Evolutionary conservation across 2,329 filamentous ascomycete species (phyloP).

Genomic region (Trichophyton benhamiae): DNA sequence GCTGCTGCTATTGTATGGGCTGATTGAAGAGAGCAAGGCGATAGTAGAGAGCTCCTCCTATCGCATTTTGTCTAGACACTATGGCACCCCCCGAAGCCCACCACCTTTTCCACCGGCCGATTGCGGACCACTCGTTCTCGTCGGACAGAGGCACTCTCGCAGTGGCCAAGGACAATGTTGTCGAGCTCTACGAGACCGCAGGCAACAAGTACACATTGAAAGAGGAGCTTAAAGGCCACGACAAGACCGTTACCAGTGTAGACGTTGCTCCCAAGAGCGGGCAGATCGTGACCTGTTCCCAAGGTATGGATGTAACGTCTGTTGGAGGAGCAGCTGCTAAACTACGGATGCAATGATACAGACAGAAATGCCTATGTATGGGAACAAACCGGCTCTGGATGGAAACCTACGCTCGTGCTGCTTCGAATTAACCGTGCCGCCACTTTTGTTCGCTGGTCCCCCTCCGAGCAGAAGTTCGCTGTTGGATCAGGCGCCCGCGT

Average conservation of each 20-base stretch:
- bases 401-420: conserved; percentile 93
- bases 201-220: conserved; percentile 69
- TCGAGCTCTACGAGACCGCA: conserved; percentile 71
- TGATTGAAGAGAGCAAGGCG: conserved; percentile 29
- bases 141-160: conserved; percentile 78
- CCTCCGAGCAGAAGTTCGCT: conserved; percentile 92
- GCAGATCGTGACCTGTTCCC: conserved; percentile 93
- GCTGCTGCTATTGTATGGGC: background rate
- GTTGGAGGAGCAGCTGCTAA: background rate
- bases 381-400: conserved; percentile 84
- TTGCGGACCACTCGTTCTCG: conserved; percentile 97
- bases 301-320: conserved; percentile 46
- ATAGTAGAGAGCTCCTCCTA: conserved; percentile 99
- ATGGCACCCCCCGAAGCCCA: conserved; percentile 88
- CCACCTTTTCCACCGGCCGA: conserved; percentile 91
- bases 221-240: conserved; percentile 89
- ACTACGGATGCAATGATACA: conserved; percentile 25
- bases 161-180: conserved; percentile 75
- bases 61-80: conserved; percentile 36
- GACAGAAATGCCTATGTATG: conserved; percentile 97
- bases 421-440: conserved; percentile 94
- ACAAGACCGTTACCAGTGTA: conserved; percentile 91
- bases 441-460: conserved; percentile 94
- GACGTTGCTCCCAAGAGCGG: conserved; percentile 86
- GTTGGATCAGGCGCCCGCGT: conserved; percentile 91